These are phyloP conservation scores for Ploettnerulaceae sp. DNA, from an alignment of 2,329 filamentous ascomycete species.

Conservation along the genomic window DNA sequence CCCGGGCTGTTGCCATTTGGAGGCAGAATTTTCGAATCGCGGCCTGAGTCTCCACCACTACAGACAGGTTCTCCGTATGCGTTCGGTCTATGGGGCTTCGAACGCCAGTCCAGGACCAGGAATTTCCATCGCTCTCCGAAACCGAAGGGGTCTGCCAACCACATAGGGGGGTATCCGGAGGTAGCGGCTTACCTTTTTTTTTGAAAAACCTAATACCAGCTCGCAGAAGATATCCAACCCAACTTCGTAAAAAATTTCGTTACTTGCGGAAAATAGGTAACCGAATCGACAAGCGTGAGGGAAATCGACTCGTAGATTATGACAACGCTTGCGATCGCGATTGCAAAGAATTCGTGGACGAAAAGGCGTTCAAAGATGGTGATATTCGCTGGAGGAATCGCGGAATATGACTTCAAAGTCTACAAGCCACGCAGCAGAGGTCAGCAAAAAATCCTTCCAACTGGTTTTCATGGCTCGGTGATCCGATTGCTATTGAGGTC, in stretches of 20 bases:
- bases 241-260: constrained; percentile 26
- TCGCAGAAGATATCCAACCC: constrained; percentile 27
- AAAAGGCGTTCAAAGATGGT: constrained; percentile 27
- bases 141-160: constrained; percentile 24
- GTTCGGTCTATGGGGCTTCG: too few relatives aligned
- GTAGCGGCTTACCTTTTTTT: constrained; percentile 30
- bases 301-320: constrained; percentile 27
- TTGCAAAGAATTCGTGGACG: constrained; percentile 28
- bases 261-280: constrained; percentile 23
- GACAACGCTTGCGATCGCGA: constrained; percentile 32
- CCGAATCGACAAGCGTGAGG: constrained; percentile 21
- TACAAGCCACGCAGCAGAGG: constrained; percentile 18
- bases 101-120: neutral
- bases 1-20: neutral
- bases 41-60: neutral
- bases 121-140: neutral
- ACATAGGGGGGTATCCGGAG: constrained; percentile 7
- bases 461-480: neutral
- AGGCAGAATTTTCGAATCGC: neutral
- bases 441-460: constrained; percentile 24
- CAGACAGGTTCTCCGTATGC: too few relatives aligned
- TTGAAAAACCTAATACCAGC: constrained; percentile 23
- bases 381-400: constrained; percentile 30
- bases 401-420: constrained; percentile 31
- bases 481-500: constrained; percentile 10